Percentiles rank a stretch among this genome's conserved stretches.
These are phyloP conservation scores for Mycena latifolia DNA, from an alignment of 768 basidiomycete species.

Conservation along the genomic window DNA sequence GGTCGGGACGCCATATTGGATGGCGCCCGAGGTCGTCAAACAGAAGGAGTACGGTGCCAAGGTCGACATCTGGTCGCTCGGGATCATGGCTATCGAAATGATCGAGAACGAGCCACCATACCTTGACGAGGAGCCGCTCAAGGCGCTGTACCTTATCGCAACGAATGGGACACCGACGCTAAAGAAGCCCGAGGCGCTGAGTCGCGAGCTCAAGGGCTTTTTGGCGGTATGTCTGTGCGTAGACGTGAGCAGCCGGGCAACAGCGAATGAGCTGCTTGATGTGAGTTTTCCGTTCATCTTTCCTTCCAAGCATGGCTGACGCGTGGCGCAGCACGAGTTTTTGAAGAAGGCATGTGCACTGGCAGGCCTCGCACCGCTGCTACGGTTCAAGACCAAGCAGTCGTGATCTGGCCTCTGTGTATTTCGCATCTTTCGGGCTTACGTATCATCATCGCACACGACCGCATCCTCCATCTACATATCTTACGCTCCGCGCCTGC, in stretches of 20 bases:
- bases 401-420: slow-evolving; percentile 46
- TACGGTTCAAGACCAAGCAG: slow-evolving; percentile 84
- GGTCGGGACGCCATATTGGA: slow-evolving; percentile 99
- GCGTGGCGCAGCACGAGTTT: slow-evolving; percentile 85
- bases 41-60: slow-evolving; percentile 98
- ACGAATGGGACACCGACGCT: slow-evolving; percentile 98
- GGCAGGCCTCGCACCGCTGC: slow-evolving; percentile 85
- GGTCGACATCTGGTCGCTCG: slow-evolving; percentile 96
- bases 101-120: slow-evolving; percentile 98
- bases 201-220: slow-evolving; percentile 94
- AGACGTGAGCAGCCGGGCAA: slow-evolving; percentile 94
- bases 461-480: slow-evolving; percentile 6
- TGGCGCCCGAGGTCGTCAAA: slow-evolving; percentile 99
- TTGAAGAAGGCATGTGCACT: slow-evolving; percentile 89
- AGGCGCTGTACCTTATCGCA: slow-evolving; percentile 95
- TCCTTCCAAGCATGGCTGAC: slow-evolving; percentile 16
- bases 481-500: slow-evolving; percentile 14
- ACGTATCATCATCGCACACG: neutral
- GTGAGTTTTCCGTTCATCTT: slow-evolving; percentile 58
- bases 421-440: slow-evolving; percentile 15
- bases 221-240: slow-evolving; percentile 98
- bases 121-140: slow-evolving; percentile 93
- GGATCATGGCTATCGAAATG: slow-evolving; percentile 99
- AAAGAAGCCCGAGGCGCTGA: slow-evolving; percentile 94
- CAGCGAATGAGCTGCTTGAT: slow-evolving; percentile 86